These are phyloP conservation scores for Helenozyma rhizophorensis DNA, from an alignment of 805 yeast genomes.

Conservation along the genomic window DNA sequence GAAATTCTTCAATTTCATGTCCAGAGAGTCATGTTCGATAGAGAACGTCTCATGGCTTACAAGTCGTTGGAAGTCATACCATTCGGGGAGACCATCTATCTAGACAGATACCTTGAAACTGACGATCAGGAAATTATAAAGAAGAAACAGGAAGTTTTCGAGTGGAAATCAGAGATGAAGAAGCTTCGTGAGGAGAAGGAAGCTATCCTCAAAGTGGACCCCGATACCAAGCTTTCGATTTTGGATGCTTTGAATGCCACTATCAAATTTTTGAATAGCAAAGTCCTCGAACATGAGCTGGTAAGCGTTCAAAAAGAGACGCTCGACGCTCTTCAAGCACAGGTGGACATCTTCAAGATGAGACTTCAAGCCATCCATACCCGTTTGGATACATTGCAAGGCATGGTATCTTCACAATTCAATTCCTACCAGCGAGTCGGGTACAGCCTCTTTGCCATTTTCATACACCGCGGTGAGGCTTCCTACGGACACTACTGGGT, in stretches of 20 bases:
- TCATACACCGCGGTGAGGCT: conserved; percentile 94
- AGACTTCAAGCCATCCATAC: conserved; percentile 41
- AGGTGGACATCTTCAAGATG: conserved; percentile 43
- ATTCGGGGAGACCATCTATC: conserved; percentile 68
- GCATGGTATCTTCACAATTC: conserved; percentile 56
- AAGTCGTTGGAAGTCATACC: conserved; percentile 81
- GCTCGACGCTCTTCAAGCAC: conserved; percentile 42
- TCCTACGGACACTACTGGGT: conserved; percentile 97
- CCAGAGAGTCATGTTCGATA: conserved; percentile 88
- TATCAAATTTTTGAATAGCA: conserved; percentile 48
- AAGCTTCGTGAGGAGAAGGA: conserved; percentile 41
- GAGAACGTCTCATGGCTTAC: conserved; percentile 65
- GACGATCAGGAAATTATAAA: conserved; percentile 49
- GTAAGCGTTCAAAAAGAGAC: conserved; percentile 43
- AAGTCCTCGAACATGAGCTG: conserved; percentile 29
- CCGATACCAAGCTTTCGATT: conserved; percentile 26
- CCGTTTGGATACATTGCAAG: conserved; percentile 42
- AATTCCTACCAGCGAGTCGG: conserved; percentile 57
- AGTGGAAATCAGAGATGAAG: conserved; percentile 57
- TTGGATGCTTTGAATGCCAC: conserved; percentile 50
- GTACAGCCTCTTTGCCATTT: conserved; percentile 83
- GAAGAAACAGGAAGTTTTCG: conserved; percentile 53
- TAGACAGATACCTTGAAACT: conserved; percentile 85
- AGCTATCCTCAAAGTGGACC: conserved; percentile 39
- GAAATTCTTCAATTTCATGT: conserved; percentile 85